These are phyloP conservation scores for Aphanomyces euteiches DNA, from an alignment of 352 stramenopile genomes.

Conservation along the genomic window DNA sequence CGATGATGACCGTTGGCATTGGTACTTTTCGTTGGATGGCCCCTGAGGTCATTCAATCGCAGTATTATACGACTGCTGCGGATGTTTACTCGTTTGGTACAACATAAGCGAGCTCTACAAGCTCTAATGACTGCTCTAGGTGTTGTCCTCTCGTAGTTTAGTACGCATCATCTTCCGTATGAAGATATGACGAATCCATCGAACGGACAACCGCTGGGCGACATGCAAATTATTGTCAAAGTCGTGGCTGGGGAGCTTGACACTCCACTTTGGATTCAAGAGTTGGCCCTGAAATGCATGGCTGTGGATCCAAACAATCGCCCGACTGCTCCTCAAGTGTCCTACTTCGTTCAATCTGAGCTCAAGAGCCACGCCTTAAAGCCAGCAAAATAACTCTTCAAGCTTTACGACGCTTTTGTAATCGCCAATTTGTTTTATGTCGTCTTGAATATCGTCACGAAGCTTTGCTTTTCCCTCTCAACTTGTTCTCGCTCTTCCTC, in stretches of 20 bases:
- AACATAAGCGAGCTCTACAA: not conserved
- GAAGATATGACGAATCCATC: constrained; percentile 17
- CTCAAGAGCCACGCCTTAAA: no score
- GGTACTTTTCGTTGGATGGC: constrained; percentile 26
- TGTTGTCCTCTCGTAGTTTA: constrained; percentile 17
- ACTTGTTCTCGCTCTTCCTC: no score
- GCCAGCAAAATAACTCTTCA: no score
- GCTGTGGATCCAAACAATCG: not conserved
- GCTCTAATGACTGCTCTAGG: not conserved
- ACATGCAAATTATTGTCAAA: constrained; percentile 24
- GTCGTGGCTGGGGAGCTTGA: constrained; percentile 9
- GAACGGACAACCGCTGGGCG: not conserved
- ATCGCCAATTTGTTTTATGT: no score
- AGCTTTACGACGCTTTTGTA: no score
- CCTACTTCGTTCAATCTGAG: no score
- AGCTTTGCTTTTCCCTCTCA: no score
- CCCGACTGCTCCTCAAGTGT: constrained; percentile 8
- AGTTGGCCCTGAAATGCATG: constrained; percentile 14
- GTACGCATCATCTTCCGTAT: constrained; percentile 21
- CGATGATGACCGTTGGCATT: constrained; percentile 20
- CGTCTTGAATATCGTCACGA: no score
- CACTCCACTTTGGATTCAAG: constrained; percentile 3
- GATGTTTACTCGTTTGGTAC: constrained; percentile 24
- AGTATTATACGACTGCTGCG: constrained; percentile 16
- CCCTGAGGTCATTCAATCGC: constrained; percentile 15